Percentiles rank a stretch among this genome's conserved stretches.
These are phyloP conservation scores for Pseudocercospora vitis DNA, from an alignment of 2,329 filamentous ascomycete genomes.

Conservation along the genomic window DNA sequence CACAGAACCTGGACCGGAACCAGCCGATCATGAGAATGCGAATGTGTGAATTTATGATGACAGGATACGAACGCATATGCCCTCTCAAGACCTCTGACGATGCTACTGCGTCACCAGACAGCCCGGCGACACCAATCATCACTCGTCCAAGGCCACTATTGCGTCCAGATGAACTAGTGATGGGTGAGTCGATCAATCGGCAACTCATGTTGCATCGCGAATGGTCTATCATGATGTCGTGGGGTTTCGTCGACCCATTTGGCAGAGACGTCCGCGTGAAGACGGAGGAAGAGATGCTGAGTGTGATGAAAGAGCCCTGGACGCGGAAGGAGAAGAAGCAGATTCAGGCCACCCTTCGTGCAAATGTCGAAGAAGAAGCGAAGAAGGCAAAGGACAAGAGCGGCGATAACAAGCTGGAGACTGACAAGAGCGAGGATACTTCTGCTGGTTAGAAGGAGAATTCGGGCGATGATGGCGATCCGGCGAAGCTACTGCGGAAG, in stretches of 20 bases:
- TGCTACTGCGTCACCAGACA: background rate
- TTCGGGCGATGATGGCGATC: too few species aligned
- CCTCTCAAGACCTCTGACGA: constrained; percentile 8
- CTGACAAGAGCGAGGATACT: background rate
- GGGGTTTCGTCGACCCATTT: constrained; percentile 48
- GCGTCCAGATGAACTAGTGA: constrained; percentile 48
- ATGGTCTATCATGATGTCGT: constrained; percentile 60
- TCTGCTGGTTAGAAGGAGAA: too few species aligned
- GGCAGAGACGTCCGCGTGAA: background rate
- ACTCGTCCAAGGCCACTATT: constrained; percentile 18
- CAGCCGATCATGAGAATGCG: constrained; percentile 54
- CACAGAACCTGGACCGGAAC: constrained; percentile 26
- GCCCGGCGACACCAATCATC: background rate
- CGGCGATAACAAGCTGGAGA: background rate
- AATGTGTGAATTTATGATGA: constrained; percentile 14
- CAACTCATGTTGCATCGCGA: constrained; percentile 55
- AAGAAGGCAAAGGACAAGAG: background rate
- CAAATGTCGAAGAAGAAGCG: background rate
- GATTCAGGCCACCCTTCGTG: background rate
- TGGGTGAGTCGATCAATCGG: constrained; percentile 56
- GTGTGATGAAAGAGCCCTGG: constrained; percentile 10
- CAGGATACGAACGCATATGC: constrained; percentile 17
- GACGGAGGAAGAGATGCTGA: constrained; percentile 14
- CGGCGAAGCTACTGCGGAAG: too few species aligned
- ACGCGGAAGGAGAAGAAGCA: constrained; percentile 11